Conservation (phyloP, 495 filamentous ascomycete species). For the Neurospora discreta region DNA sequence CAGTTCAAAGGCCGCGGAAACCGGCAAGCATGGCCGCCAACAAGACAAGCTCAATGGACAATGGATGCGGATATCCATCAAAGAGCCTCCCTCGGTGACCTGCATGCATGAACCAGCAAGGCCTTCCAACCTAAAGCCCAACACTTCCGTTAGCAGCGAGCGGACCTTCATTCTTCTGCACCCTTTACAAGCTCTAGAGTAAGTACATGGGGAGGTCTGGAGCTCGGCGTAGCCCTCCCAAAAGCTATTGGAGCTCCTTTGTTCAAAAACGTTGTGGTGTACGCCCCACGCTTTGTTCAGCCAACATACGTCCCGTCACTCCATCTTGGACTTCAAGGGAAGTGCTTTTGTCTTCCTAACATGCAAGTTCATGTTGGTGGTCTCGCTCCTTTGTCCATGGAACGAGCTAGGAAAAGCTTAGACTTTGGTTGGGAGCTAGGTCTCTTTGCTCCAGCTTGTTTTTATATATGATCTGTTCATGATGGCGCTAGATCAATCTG, state of each 20-base stretch:
- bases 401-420: background rate
- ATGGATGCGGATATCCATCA: background rate
- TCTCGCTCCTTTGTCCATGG: background rate
- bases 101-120: background rate
- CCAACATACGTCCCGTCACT: background rate
- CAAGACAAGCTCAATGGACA: background rate
- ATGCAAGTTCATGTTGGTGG: background rate
- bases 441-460: background rate
- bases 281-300: background rate
- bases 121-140: background rate
- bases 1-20: background rate
- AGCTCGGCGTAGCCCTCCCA: background rate
- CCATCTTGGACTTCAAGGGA: background rate
- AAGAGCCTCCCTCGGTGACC: background rate
- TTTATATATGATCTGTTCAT: background rate
- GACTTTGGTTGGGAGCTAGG: background rate
- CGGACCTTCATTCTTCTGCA: background rate
- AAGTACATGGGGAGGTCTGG: background rate
- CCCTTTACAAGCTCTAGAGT: background rate
- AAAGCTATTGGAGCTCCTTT: background rate
- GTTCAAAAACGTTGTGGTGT: background rate
- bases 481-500: background rate
- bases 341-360: background rate
- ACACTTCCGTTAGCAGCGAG: background rate
- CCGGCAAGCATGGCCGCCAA: background rate